Percentiles rank a stretch among this genome's conserved stretches.
Evolutionary conservation across 495 filamentous ascomycete genomes (phyloP).

Genomic region (Amniculicola lignicola): DNA sequence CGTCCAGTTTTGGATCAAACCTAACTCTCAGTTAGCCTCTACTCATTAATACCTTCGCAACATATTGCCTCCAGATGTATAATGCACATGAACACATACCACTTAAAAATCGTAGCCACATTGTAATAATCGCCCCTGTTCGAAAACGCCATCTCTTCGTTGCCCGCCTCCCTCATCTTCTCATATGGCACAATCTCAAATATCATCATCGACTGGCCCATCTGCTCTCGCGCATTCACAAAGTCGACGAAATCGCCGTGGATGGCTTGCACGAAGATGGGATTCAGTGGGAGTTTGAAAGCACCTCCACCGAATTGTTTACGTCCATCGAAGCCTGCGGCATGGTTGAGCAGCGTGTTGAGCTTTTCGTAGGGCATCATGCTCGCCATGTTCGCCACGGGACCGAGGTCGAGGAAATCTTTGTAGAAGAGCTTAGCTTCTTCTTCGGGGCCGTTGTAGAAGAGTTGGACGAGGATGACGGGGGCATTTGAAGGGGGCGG

Average conservation of each 20-base stretch:
- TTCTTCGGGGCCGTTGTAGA: constrained; percentile 52
- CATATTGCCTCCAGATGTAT: not conserved
- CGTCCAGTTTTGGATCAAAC: constrained; percentile 25
- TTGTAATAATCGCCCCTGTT: constrained; percentile 35
- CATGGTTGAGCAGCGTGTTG: constrained; percentile 25
- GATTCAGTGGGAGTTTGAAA: constrained; percentile 33
- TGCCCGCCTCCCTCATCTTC: constrained; percentile 21
- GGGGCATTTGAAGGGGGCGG: constrained; percentile 43
- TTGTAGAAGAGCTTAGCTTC: constrained; percentile 45
- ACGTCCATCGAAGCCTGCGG: constrained; percentile 28
- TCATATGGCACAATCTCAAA: constrained; percentile 32
- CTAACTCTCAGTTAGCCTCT: not conserved
- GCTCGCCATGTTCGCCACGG: constrained; percentile 28
- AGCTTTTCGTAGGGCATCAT: constrained; percentile 31
- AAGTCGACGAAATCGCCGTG: constrained; percentile 28
- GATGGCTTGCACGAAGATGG: constrained; percentile 24
- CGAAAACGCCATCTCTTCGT: constrained; percentile 27
- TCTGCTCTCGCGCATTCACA: constrained; percentile 12
- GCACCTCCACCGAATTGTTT: constrained; percentile 35
- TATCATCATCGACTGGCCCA: constrained; percentile 28
- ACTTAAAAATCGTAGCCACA: constrained; percentile 28
- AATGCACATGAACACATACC: constrained; percentile 3
- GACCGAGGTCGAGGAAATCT: constrained; percentile 32
- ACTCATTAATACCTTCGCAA: not conserved
- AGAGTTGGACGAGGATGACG: constrained; percentile 46